These are phyloP conservation scores for Vitis hybrid DNA, from an alignment of 177 flowering plant genomes.

Conservation along the genomic window DNA sequence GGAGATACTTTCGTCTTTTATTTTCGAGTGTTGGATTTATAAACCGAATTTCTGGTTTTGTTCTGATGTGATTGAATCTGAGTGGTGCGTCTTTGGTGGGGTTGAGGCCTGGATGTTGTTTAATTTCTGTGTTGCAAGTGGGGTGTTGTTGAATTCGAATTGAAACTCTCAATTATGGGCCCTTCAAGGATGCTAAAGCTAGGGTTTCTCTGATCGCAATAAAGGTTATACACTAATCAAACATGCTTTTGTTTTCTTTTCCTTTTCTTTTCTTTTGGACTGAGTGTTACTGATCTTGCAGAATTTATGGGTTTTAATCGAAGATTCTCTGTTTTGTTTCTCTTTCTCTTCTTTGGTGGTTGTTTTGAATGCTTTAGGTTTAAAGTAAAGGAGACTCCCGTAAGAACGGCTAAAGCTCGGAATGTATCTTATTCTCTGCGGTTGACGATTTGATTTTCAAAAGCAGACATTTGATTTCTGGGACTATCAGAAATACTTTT, in stretches of 20 bases:
- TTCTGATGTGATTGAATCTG: constrained; percentile 14
- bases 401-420: constrained; percentile 11
- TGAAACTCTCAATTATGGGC: constrained; percentile 14
- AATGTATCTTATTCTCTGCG: constrained; percentile 14
- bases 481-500: constrained; percentile 12
- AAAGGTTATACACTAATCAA: constrained; percentile 22
- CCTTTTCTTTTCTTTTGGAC: constrained; percentile 28
- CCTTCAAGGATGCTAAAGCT: constrained; percentile 20
- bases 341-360: neutral
- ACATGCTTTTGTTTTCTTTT: constrained; percentile 12
- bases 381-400: constrained; percentile 22
- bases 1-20: neutral
- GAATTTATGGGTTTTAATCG: constrained; percentile 12
- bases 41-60: neutral
- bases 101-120: neutral
- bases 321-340: constrained; percentile 16
- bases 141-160: constrained; percentile 10
- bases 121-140: neutral
- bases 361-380: constrained; percentile 28
- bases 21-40: neutral
- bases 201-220: constrained; percentile 29
- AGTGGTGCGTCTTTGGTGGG: constrained; percentile 16
- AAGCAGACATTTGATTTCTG: constrained; percentile 19
- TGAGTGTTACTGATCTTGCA: constrained; percentile 2
- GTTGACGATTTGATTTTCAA: constrained; percentile 20